Conservation (phyloP, 1,284 basidiomycete species). For the Austroboletus rostrupii region DNA sequence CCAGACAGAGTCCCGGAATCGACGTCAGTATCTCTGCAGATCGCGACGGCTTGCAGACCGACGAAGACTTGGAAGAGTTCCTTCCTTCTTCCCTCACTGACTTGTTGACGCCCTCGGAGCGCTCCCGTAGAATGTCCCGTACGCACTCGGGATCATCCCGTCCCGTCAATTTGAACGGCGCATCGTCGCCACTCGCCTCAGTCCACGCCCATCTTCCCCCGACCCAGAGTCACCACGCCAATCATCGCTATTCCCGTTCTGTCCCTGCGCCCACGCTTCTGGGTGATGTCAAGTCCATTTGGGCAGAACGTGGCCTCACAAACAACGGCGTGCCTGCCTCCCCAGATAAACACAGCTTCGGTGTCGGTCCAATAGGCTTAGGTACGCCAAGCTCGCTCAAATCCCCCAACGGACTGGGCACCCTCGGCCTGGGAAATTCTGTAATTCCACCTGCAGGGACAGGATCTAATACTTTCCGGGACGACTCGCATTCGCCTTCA, state of each 20-base stretch:
- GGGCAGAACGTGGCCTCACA: conserved; percentile 44
- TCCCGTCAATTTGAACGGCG: conserved; percentile 22
- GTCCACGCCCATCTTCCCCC: conserved; percentile 10
- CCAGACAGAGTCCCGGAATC: conserved; percentile 6
- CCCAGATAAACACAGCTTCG: conserved; percentile 27
- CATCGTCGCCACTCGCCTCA: conserved; percentile 16
- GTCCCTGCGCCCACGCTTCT: conserved; percentile 72
- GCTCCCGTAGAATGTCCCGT: conserved; percentile 72
- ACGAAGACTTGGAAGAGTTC: conserved; percentile 83
- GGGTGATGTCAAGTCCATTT: conserved; percentile 71
- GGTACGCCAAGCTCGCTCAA: conserved; percentile 48
- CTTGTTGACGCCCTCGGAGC: conserved; percentile 81
- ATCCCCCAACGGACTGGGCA: conserved; percentile 38
- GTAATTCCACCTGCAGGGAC: conserved; percentile 10
- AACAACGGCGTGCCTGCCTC: conserved; percentile 29
- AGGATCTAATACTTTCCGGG: conserved; percentile 26
- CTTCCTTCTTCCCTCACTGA: conserved; percentile 85
- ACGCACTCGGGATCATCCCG: conserved; percentile 48
- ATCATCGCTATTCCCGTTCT: conserved; percentile 72
- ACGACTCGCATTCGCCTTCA: conserved; percentile 38
- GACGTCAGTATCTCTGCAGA: conserved; percentile 22
- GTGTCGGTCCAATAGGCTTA: conserved; percentile 33
- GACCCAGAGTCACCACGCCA: conserved; percentile 35
- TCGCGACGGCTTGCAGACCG: conserved; percentile 51
- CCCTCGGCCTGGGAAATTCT: conserved; percentile 14